Base-by-base conservation (phyloP, 495 filamentous ascomycete species). In the Aspergillus diversus region DNA sequence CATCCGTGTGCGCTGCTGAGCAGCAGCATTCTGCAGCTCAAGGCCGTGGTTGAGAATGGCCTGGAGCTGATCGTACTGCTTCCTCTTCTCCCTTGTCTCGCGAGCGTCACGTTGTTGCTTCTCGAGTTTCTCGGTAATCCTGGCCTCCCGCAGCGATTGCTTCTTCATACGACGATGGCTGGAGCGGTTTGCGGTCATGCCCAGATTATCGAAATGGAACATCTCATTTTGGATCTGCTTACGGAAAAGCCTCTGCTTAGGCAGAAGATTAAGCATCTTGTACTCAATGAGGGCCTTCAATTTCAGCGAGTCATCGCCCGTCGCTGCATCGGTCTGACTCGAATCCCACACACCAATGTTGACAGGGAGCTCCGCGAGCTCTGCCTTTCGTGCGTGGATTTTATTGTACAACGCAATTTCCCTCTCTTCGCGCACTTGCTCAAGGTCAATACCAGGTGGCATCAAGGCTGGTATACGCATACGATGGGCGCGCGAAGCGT, bases 101-200 rank as follows among this genome's bases (percentile, higher is more conserved):
- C 95, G 89, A 59, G 92, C 92, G 75, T 97, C 93, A 54, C 95
- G 90, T 71, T 98, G 96, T 73, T 98, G 92, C 79, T 98, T 98
- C 84, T 99, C 95, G 3, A 99, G 84, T 71, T 96, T 97, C 83
- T 99, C 95, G 4, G 95, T 99, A 66, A 97, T 93, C 37, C 95
- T 89, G 37, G 95, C 96, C 74, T 99, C 95, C n/a, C 93, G 88
- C 55, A 97, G 80, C 31, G 90, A 93, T 69, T 97, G 93, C 75
- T 96, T 97, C 88, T 98, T 99, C 81, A 94, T 92, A 21, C 94
- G 88, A 31, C 95, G 89, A 71, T 96, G 97, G 66, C 86, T 83
- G 33, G 90, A 84, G 15, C 95, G 87, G 68, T 98, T 99, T 0
- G 92, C 91, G 12, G 92, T 97, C 87, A 97, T 96, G 42, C 92